phyloP scores from a whole-genome alignment of 2,329 filamentous ascomycete genomes.

The Epichloe scottii region DNA sequence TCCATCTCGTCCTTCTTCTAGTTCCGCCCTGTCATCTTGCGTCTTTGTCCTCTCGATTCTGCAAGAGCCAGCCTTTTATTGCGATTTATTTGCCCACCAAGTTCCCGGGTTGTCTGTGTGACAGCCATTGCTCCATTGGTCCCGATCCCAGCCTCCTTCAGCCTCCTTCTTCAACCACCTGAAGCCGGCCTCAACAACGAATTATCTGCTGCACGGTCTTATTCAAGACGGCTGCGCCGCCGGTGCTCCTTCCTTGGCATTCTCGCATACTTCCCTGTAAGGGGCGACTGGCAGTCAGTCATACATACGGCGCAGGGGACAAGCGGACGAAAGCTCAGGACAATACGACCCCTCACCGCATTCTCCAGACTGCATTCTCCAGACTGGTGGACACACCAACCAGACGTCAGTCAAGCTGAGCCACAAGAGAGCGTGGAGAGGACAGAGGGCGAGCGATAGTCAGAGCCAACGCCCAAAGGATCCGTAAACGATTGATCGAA shows the following conservation, averaged over 20 bases:
- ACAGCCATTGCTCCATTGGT: background rate
- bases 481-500: too few relatives aligned
- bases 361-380: background rate
- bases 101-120: too few relatives aligned
- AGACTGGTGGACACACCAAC: background rate
- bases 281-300: background rate
- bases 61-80: too few relatives aligned
- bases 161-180: background rate
- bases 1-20: background rate
- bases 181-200: background rate
- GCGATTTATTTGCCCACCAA: too few relatives aligned
- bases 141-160: background rate
- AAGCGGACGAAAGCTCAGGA: background rate
- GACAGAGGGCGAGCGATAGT: background rate
- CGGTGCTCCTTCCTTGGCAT: background rate
- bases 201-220: background rate
- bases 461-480: background rate
- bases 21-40: too few relatives aligned
- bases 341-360: slow-evolving; percentile 1
- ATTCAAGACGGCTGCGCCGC: background rate
- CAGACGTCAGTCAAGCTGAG: background rate
- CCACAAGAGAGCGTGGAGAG: background rate
- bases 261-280: background rate
- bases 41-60: background rate
- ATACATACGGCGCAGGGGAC: background rate